Conservation (phyloP, 768 basidiomycete species). For the Boletus rubropictus region DNA sequence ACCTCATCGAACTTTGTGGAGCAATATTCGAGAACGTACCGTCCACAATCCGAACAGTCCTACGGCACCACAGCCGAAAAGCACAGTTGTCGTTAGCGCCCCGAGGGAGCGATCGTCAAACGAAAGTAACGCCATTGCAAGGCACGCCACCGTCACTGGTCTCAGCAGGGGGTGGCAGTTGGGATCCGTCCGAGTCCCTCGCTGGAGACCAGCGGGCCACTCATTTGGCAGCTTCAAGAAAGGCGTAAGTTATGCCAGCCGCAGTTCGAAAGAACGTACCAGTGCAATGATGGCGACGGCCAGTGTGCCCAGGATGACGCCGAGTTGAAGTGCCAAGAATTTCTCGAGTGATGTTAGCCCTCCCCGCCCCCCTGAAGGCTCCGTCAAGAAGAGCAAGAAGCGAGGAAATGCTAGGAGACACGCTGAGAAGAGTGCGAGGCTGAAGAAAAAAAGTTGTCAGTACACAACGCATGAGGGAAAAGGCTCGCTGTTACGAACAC, state of each 20-base stretch:
- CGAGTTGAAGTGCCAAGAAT: constrained; percentile 64
- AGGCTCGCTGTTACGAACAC: constrained; percentile 21
- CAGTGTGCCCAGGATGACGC: constrained; percentile 52
- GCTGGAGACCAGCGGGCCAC: constrained; percentile 29
- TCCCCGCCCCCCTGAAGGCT: constrained; percentile 37
- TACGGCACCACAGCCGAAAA: constrained; percentile 44
- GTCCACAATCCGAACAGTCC: constrained; percentile 69
- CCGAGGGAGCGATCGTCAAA: constrained; percentile 60
- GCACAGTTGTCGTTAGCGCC: constrained; percentile 47
- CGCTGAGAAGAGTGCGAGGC: constrained; percentile 32
- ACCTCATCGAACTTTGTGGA: constrained; percentile 12
- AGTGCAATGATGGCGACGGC: constrained; percentile 54
- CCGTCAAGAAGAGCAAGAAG: constrained; percentile 62
- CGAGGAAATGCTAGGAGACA: constrained; percentile 52
- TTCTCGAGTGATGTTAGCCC: constrained; percentile 60
- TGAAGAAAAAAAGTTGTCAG: constrained; percentile 13
- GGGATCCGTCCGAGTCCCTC: constrained; percentile 21
- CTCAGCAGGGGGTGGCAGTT: constrained; percentile 57
- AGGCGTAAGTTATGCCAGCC: constrained; percentile 1
- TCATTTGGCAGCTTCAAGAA: constrained; percentile 40
- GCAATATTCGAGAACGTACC: constrained; percentile 39
- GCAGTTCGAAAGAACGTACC: constrained; percentile 31
- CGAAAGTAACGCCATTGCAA: constrained; percentile 54
- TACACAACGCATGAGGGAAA: neutral
- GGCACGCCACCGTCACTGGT: constrained; percentile 51